These are phyloP conservation scores for Gossypium mustelinum DNA, from an alignment of 345 rosid genomes.

Conservation along the genomic window DNA sequence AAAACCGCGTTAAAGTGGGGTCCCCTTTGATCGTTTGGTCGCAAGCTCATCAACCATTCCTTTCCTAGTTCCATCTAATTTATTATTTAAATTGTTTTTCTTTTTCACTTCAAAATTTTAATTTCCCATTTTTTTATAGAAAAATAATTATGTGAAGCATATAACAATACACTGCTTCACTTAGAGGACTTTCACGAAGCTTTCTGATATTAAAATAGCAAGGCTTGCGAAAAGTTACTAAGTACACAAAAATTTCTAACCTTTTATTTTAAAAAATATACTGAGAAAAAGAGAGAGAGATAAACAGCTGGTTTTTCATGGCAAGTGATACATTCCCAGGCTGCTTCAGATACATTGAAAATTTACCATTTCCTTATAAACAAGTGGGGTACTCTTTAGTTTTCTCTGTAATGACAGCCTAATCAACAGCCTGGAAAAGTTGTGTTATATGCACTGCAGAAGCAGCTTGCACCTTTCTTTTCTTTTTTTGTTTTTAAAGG, in stretches of 20 bases:
- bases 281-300: background rate
- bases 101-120: background rate
- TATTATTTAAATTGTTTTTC: background rate
- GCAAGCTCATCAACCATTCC: slow-evolving; percentile 24
- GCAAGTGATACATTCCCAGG: slow-evolving; percentile 3
- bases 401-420: slow-evolving; percentile 59
- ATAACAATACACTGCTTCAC: background rate
- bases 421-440: slow-evolving; percentile 92
- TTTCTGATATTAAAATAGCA: slow-evolving; percentile 16
- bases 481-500: slow-evolving; percentile 10
- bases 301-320: slow-evolving; percentile 8
- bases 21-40: slow-evolving; percentile 33
- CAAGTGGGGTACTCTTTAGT: slow-evolving; percentile 38
- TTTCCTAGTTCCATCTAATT: slow-evolving; percentile 9
- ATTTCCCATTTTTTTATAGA: background rate
- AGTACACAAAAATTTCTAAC: background rate
- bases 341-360: background rate
- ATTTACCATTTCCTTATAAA: slow-evolving; percentile 5
- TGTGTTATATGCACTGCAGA: slow-evolving; percentile 17
- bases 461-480: slow-evolving; percentile 23
- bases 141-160: background rate
- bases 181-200: slow-evolving; percentile 19
- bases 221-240: slow-evolving; percentile 9
- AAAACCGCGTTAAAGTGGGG: slow-evolving; percentile 59
- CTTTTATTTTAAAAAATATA: background rate